Conservation (phyloP, 257 asterid species). For the Fraxinus pennsylvanica region DNA sequence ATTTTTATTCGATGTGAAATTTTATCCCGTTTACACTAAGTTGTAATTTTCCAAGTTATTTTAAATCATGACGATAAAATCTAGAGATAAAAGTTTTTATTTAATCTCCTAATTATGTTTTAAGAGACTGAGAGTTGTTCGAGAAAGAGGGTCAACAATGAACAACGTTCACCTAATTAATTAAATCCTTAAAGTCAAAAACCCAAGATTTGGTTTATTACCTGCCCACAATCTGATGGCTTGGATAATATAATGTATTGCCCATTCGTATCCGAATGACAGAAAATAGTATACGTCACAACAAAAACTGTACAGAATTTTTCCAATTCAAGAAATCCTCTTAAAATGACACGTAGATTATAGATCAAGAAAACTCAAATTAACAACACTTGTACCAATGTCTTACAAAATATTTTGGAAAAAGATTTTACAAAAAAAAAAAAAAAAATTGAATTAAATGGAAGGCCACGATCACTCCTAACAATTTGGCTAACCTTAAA, state of each 20-base stretch:
- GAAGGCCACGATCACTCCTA: neutral
- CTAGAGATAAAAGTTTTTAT: neutral
- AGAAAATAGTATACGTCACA: neutral
- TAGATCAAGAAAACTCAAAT: constrained; percentile 10
- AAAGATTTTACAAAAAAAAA: neutral
- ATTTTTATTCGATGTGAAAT: too few relatives aligned
- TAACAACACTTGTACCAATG: constrained; percentile 14
- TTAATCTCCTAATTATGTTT: neutral
- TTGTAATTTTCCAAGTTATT: neutral
- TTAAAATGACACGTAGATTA: constrained; percentile 17
- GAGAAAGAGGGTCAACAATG: constrained; percentile 27
- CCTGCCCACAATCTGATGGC: constrained; percentile 34
- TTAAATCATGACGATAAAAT: neutral
- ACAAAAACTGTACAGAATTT: neutral
- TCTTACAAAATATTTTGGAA: constrained; percentile 22
- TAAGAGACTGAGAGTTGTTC: constrained; percentile 20
- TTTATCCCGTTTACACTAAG: too few relatives aligned
- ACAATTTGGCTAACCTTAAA: constrained; percentile 22
- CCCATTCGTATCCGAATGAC: neutral
- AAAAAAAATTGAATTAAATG: neutral
- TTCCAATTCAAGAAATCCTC: constrained; percentile 20
- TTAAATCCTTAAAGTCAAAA: constrained; percentile 39
- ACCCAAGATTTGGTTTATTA: constrained; percentile 40
- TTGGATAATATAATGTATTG: constrained; percentile 4
- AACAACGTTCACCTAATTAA: constrained; percentile 20